Base-by-base conservation (phyloP, 768 basidiomycete species). In the Strobilomyces dryophilus region DNA sequence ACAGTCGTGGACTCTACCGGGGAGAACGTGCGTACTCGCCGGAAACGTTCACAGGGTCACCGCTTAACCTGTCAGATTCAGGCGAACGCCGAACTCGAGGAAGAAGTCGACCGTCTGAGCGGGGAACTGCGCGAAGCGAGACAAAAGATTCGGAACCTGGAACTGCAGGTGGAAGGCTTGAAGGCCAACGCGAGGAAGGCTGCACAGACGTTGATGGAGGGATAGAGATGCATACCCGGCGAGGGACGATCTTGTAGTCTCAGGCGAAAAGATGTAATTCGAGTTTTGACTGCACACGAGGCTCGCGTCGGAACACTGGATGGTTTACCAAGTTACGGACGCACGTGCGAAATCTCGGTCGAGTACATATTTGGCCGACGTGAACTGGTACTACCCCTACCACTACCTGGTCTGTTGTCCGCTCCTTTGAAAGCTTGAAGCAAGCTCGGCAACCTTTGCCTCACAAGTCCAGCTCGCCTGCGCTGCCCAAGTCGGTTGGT, bases 121-220 rank as follows among this genome's bases (percentile, higher is more conserved):
- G 67, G 68, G 2, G 88, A 92, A 61, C 77, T 95, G 42, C 79
- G 90, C 27, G 91, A 92, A 24, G 86, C 89, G 32, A 78, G 87
- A 36, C 83, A 85, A 69, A 82, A 87, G 73, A 92, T 95, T 49
- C 76, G 93, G 53, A 85, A 85, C 61, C 70, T 95, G 46, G 92
- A 94, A 72, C 66, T 93, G 53, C 87, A 91, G 71, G 81, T 92
- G 18, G 90, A 93, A 72, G 75, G 77, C 14, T 68, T 89, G 58
- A 79, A 79, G 53, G 83, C 84, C 17, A 92, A 92, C 62, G 87
- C 89, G 52, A 76, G 81, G 61, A 87, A 81, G 64, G 89, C 89
- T 2, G 85, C 86, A 12, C 80, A 87, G 65, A 74, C 85, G 35
- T 66, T 92, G 56, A 52, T 76, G 54, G 63, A 71, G 10, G 58